Evolutionary conservation across 1,139 yeast genomes (phyloP), one percentile per base, ranked within the genome.

Genomic region (Hanseniaspora gamundiae): DNA sequence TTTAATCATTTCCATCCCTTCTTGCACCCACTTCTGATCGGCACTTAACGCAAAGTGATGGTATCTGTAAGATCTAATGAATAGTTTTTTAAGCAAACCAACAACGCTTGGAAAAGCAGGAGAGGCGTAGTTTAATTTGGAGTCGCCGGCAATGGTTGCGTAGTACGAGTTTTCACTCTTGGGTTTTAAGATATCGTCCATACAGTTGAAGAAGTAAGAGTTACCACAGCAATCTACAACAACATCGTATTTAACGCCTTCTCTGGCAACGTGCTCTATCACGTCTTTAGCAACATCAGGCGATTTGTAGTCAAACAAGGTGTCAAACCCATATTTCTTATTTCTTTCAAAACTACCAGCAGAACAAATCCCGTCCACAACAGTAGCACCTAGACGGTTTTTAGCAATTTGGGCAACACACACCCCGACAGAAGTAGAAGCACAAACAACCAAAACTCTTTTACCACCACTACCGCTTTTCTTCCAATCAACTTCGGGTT

Each of bases 71-170:
- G 54, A 54, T 53, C 51, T 57, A 59, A 49, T 61, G 47, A 64
- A 68, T 17, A 21, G 20, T 24, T 33, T 33, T 17, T 33, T 16
- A 17, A 33, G 14, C 6, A 19, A 5, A 3, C 36, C 36, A 17
- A 33, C 14, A 9, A 33, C n/a, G 19, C 22, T 33, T 17, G 36
- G 36, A 4, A 48, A 22, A 2, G 43, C 38, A 2, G 51, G 48
- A 20, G 43, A 38, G 13, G 43, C 22, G 41, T 63, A 62, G 35
- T 58, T 49, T 46, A 53, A 48, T 39, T 67, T 64, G 3, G 47
- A 43, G 49, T 75, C 78, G 40, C 84, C 85, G 28, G 63, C 70
- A 47, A 75, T 62, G 9, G 80, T 66, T n/a, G 67, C 59, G 53
- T 68, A 78, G 5, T 64, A 64, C 2, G 78, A 68, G 4, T 67